phyloP scores from a whole-genome alignment of 2,329 filamentous ascomycete genomes.

The Samsoniella hepiali region DNA sequence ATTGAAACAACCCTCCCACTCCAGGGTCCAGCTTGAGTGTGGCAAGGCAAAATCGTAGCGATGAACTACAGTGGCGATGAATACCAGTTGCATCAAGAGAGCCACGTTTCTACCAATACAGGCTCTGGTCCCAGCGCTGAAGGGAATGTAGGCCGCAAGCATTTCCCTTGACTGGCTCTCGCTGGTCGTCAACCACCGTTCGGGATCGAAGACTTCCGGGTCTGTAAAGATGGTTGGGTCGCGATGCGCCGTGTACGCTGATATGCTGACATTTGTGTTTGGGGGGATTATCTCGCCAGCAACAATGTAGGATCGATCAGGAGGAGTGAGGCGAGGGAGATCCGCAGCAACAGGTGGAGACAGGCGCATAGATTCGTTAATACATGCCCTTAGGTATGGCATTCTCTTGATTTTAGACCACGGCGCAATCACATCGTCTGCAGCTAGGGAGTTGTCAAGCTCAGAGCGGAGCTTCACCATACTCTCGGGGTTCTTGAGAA shows the following conservation, averaged over 20 bases:
- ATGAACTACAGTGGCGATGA: background rate
- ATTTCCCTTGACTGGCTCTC: background rate
- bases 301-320: background rate
- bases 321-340: background rate
- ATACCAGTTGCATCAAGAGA: slow-evolving; percentile 1
- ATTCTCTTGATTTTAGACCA: slow-evolving; percentile 2
- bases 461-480: background rate
- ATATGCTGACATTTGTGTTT: background rate
- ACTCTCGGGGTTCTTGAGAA: background rate
- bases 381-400: background rate
- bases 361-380: background rate
- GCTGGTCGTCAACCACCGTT: background rate
- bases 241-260: background rate
- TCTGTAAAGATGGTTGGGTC: background rate
- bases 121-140: background rate
- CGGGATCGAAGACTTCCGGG: background rate
- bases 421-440: background rate
- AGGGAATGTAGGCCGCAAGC: background rate
- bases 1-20: background rate
- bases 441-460: background rate
- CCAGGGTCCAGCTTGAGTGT: background rate
- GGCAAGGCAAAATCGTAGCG: background rate
- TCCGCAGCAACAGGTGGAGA: background rate
- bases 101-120: background rate
- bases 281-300: background rate